Evolutionary conservation across 2,329 filamentous ascomycete genomes (phyloP).

Genomic region (Blastomyces emzantsi): DNA sequence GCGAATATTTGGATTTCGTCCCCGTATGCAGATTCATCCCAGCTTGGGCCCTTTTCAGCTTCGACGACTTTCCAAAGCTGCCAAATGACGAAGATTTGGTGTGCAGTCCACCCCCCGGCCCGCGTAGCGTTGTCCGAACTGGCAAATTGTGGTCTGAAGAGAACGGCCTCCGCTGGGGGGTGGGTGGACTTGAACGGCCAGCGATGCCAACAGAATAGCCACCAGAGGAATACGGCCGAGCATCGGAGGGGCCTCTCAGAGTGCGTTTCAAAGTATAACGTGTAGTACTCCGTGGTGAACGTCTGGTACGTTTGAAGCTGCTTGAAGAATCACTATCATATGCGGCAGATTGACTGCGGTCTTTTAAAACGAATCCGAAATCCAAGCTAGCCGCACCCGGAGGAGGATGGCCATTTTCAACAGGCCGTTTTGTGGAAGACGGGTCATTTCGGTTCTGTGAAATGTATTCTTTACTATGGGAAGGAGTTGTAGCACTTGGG

Average conservation of each 20-base stretch:
- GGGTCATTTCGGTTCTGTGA: neutral
- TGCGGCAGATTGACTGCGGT: constrained; percentile 43
- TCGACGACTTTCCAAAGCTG: constrained; percentile 30
- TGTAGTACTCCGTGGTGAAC: constrained; percentile 39
- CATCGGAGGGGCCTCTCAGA: constrained; percentile 51
- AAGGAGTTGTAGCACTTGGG: neutral
- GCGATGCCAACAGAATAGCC: constrained; percentile 48
- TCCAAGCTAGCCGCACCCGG: neutral
- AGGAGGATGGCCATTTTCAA: neutral
- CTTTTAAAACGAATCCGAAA: neutral
- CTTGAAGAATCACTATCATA: constrained; percentile 60
- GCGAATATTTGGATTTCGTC: constrained; percentile 38
- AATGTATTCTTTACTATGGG: neutral
- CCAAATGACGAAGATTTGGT: constrained; percentile 34
- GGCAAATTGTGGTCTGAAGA: constrained; percentile 35
- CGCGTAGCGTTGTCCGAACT: constrained; percentile 42
- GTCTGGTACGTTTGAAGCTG: constrained; percentile 64
- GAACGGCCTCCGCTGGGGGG: constrained; percentile 44
- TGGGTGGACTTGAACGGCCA: constrained; percentile 61
- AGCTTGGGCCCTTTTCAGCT: constrained; percentile 20
- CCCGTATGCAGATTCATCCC: constrained; percentile 17
- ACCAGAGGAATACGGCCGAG: constrained; percentile 30
- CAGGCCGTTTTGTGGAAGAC: neutral
- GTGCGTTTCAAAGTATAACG: constrained; percentile 59
- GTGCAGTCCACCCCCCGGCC: constrained; percentile 35